Evolutionary conservation across 352 stramenopile species (phyloP), one percentile per base, ranked within the genome.

Genomic region (Blastocystis sp.): DNA sequence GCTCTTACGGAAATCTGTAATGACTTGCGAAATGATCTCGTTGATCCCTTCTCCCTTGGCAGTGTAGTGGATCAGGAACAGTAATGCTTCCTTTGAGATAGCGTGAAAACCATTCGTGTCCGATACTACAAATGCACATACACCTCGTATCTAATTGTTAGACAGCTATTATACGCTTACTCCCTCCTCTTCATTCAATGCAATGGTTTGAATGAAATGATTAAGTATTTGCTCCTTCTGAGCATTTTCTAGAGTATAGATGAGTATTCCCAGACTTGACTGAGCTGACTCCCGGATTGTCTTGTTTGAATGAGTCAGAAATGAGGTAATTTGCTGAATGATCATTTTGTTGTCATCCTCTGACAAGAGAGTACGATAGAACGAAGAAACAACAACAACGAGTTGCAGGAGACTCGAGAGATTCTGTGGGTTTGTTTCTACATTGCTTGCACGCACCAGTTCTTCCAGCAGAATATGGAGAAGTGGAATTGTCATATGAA

Each of bases 31-130:
- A 29, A 84, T 50, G 23, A 84, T 26, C 39, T 64, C 11, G 3
- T 20, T 69, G 11, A 84, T 26, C 15, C 20, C 43, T 26, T 29
- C 1, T 8, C n/a, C 53, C 0, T 50, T 53, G 5, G 23, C 11
- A 11, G 29, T 13, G 53, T 54, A 55, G 50, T 84, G n/a, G 15
- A 66, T 29, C 9, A 84, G 23, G 15, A 66, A 84, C 73, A 84
- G 56, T 9, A 84, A 39, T 8, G 47, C 47, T 43, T 84, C 73
- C 39, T 84, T 84, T 23, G 73, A 66, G 20, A 64, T 63, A 2
- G 73, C 53, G 9, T n/a, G n/a, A 29, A 53, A 64, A 26, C 73
- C 53, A 8, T 13, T 69, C 39, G 20, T 50, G 39, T 84, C 73
- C 15, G 59, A 29, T 55, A 53, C 20, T 43, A 66, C 56, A 11